phyloP scores from a whole-genome alignment of 31 red algal species.

The Odonthalia washingtoniensis region DNA sequence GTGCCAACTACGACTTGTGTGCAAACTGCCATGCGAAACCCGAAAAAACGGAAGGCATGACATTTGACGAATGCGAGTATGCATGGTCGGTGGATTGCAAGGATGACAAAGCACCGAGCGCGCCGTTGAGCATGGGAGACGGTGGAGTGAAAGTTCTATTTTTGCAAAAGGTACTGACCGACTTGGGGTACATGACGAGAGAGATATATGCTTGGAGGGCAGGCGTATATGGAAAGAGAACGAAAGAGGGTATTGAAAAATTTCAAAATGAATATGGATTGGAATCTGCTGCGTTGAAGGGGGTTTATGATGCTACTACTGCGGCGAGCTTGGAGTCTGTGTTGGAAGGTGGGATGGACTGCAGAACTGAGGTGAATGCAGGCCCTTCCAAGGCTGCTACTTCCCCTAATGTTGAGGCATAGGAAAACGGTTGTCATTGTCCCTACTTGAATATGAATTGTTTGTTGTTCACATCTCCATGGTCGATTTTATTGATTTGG shows the following conservation, averaged over 20 bases:
- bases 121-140: constrained; percentile 39
- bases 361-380: background rate
- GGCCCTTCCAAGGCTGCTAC: too few species aligned
- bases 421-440: too few species aligned
- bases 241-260: constrained; percentile 45
- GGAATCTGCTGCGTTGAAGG: constrained; percentile 18
- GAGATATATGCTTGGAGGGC: constrained; percentile 41
- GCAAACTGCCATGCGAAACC: constrained; percentile 34
- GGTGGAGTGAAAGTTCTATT: constrained; percentile 44
- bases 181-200: constrained; percentile 68
- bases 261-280: constrained; percentile 68
- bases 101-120: constrained; percentile 40
- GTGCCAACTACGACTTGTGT: constrained; percentile 62
- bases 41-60: constrained; percentile 17
- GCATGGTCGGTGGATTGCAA: constrained; percentile 43
- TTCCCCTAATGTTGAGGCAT: too few species aligned
- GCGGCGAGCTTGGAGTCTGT: constrained; percentile 55
- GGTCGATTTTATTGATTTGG: too few species aligned
- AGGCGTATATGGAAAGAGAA: constrained; percentile 66
- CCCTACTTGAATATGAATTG: too few species aligned
- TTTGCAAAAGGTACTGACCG: constrained; percentile 66
- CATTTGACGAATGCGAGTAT: constrained; percentile 44
- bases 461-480: too few species aligned
- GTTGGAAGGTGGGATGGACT: constrained; percentile 26
- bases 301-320: constrained; percentile 73